phyloP scores from a whole-genome alignment of 768 basidiomycete genomes.

The Rhizopogon vinicolor region DNA sequence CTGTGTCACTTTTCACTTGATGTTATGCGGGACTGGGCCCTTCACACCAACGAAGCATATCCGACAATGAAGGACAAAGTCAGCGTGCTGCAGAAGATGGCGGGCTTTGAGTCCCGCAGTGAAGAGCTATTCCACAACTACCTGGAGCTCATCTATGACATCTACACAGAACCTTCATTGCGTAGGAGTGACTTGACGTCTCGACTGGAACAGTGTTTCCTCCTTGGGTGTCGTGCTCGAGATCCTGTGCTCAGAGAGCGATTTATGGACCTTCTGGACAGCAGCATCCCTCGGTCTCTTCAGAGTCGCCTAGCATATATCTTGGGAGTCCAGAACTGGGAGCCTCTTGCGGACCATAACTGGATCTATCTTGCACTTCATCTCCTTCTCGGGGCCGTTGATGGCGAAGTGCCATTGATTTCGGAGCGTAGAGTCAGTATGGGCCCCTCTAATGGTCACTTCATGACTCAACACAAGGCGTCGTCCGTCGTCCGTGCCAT shows the following conservation, averaged over 20 bases:
- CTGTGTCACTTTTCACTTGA: conserved; percentile 86
- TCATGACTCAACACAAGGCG: conserved; percentile 41
- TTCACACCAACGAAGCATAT: conserved; percentile 77
- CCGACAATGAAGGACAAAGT: conserved; percentile 97
- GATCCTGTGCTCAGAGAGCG: conserved; percentile 74
- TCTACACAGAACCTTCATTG: conserved; percentile 83
- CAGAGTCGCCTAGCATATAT: conserved; percentile 84
- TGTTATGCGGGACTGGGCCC: conserved; percentile 85
- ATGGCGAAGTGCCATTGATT: conserved; percentile 37
- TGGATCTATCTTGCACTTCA: conserved; percentile 94
- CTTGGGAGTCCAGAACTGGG: conserved; percentile 93
- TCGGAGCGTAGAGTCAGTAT: conserved; percentile 36
- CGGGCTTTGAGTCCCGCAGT: conserved; percentile 70
- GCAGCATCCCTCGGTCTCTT: conserved; percentile 81
- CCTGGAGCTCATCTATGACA: conserved; percentile 86
- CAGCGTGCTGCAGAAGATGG: conserved; percentile 83
- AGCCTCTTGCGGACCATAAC: conserved; percentile 83
- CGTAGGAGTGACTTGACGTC: conserved; percentile 92
- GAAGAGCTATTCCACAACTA: conserved; percentile 81
- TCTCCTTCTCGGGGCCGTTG: conserved; percentile 76
- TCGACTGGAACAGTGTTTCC: conserved; percentile 88
- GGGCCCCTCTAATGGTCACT: conserved; percentile 28
- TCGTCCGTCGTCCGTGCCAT: conserved; percentile 65
- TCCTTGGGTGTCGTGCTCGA: conserved; percentile 84
- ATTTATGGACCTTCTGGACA: conserved; percentile 88